phyloP scores from a whole-genome alignment of 108 stramenopile species.

The Schizochytrium sp. region DNA sequence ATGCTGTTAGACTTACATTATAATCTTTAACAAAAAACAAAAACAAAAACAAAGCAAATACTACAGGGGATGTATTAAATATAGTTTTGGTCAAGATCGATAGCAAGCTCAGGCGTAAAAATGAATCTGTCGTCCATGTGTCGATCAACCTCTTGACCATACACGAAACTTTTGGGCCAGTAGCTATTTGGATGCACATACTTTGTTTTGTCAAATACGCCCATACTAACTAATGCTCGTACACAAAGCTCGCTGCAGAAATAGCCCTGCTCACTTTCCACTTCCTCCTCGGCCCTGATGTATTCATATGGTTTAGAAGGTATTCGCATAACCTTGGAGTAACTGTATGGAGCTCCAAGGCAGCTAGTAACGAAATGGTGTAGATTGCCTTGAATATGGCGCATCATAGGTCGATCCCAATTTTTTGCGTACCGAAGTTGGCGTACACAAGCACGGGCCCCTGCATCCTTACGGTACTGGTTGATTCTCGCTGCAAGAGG shows the following conservation, averaged over 20 bases:
- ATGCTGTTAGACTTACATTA: too few relatives aligned
- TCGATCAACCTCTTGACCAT: conserved; percentile 30
- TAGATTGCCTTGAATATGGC: neutral
- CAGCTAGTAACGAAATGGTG: conserved; percentile 16
- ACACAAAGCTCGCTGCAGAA: conserved; percentile 60
- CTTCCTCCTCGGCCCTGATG: neutral
- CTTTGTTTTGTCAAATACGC: neutral
- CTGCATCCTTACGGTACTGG: neutral
- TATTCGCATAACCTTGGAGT: neutral
- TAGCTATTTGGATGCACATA: neutral
- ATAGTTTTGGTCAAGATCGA: neutral
- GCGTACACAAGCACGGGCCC: conserved; percentile 8
- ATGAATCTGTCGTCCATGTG: neutral
- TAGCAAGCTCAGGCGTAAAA: neutral
- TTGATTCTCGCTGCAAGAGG: conserved; percentile 8
- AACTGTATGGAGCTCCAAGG: conserved; percentile 40
- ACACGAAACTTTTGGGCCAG: conserved; percentile 47
- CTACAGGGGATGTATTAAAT: neutral
- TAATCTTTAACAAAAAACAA: too few relatives aligned
- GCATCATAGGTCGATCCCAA: neutral
- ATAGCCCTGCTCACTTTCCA: neutral
- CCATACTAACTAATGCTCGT: neutral
- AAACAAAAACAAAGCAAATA: too few relatives aligned
- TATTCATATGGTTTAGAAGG: neutral
- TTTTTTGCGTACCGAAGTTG: conserved; percentile 3